Evolutionary conservation across 768 basidiomycete species (phyloP).

Genomic region (Boletus sensibilis): DNA sequence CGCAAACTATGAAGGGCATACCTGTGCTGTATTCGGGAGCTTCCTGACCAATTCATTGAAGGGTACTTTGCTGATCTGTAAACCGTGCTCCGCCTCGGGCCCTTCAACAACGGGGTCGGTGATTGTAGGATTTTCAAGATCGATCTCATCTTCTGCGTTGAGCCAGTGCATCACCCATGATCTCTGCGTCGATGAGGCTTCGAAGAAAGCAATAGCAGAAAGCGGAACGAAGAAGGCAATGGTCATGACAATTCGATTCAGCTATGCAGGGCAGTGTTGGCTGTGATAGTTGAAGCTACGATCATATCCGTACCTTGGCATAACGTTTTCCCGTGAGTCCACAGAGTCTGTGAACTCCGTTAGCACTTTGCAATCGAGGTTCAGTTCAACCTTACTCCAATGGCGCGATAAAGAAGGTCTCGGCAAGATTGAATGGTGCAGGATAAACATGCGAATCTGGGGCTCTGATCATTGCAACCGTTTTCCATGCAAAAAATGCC

Average conservation of each 20-base stretch:
- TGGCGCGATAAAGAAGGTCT: conserved; percentile 76
- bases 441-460: conserved; percentile 83
- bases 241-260: conserved; percentile 80
- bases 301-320: conserved; percentile 44
- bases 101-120: conserved; percentile 62
- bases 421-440: conserved; percentile 90
- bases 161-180: conserved; percentile 73
- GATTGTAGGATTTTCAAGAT: conserved; percentile 49
- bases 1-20: conserved; percentile 34
- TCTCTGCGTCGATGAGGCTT: conserved; percentile 55
- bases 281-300: not conserved
- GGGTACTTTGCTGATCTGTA: conserved; percentile 66
- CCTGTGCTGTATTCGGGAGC: conserved; percentile 73
- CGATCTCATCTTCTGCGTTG: conserved; percentile 54
- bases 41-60: conserved; percentile 67
- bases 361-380: not conserved
- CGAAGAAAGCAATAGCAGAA: conserved; percentile 68
- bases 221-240: conserved; percentile 82
- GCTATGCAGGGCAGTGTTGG: conserved; percentile 34
- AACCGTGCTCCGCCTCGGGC: conserved; percentile 50
- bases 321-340: conserved; percentile 54
- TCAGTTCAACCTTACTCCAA: conserved; percentile 62
- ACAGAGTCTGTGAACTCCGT: conserved; percentile 37
- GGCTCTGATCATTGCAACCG: conserved; percentile 79
- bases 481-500: conserved; percentile 87